Evolutionary conservation across 2,329 filamentous ascomycete genomes (phyloP).

Genomic region (Phoma herbarum): DNA sequence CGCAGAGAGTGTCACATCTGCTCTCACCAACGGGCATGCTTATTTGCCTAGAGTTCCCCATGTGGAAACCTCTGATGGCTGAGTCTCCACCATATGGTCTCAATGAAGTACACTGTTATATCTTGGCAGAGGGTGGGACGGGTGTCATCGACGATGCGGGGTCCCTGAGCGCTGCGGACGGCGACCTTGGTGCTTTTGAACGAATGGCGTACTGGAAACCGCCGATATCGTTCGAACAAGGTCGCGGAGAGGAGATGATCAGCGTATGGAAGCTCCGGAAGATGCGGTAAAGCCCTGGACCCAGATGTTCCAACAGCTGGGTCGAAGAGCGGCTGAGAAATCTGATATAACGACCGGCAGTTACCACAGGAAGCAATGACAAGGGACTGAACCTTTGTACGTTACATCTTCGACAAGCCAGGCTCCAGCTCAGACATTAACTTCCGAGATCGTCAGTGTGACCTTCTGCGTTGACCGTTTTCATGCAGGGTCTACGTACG

Average conservation of each 20-base stretch:
- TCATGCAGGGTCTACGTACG: slow-evolving; percentile 5
- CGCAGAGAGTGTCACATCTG: slow-evolving; percentile 62
- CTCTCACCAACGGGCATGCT: slow-evolving; percentile 61
- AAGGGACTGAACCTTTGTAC: slow-evolving; percentile 16
- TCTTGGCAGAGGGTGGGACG: slow-evolving; percentile 23
- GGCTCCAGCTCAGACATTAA: background rate
- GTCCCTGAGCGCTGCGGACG: slow-evolving; percentile 5
- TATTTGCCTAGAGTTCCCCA: slow-evolving; percentile 77
- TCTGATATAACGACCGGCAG: slow-evolving; percentile 9
- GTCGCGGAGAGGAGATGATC: slow-evolving; percentile 28
- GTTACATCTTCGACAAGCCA: slow-evolving; percentile 8
- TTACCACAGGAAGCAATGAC: background rate
- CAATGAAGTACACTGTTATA: slow-evolving; percentile 50
- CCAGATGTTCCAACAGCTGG: background rate
- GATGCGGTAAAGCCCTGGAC: slow-evolving; percentile 11
- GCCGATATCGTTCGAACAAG: slow-evolving; percentile 28
- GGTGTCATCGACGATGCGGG: slow-evolving; percentile 25
- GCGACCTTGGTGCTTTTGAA: slow-evolving; percentile 21
- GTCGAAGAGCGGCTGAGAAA: background rate
- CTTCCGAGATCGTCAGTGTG: slow-evolving; percentile 10
- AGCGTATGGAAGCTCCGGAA: slow-evolving; percentile 31
- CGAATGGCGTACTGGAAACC: slow-evolving; percentile 26
- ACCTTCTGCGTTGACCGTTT: slow-evolving; percentile 10
- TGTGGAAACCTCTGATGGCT: slow-evolving; percentile 69
- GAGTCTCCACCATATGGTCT: slow-evolving; percentile 78